A percentile compares a stretch with the other conserved stretches of the same genome.
These are phyloP conservation scores for Eustoma russellianum DNA, from an alignment of 257 asterid species.

Conservation along the genomic window DNA sequence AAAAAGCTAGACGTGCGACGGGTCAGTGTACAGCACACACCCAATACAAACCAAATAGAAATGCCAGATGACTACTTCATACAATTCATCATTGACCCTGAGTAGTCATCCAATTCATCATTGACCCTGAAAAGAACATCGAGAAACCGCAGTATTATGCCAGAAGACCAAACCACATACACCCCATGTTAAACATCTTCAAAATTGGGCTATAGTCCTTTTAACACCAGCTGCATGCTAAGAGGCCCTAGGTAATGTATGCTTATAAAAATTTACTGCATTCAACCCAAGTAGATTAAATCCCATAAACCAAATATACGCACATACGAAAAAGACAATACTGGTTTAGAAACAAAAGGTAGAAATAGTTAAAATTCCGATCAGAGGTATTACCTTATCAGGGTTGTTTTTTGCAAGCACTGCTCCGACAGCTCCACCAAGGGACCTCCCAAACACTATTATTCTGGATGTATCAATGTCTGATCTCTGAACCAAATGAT, in stretches of 20 bases:
- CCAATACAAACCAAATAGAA: no score
- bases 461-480: conserved; percentile 88
- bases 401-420: conserved; percentile 75
- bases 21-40: no score
- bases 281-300: background rate
- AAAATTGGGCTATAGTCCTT: background rate
- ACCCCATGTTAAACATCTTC: no score
- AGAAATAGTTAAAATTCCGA: background rate
- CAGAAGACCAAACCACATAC: no score
- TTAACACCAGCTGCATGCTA: background rate
- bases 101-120: no score
- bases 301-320: no score
- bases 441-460: conserved; percentile 94
- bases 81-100: no score
- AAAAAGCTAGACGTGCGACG: no score
- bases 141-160: no score
- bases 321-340: background rate
- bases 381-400: conserved; percentile 49
- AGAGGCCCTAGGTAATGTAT: background rate
- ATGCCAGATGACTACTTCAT: no score
- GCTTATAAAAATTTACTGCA: no score
- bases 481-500: conserved; percentile 81
- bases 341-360: background rate
- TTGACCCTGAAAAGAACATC: no score
- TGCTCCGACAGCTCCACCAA: conserved; percentile 99